Evolutionary conservation across 2,329 filamentous ascomycete genomes (phyloP), one percentile per base, ranked within the genome.

Genomic region (Macrophomina pseudophaseolina): DNA sequence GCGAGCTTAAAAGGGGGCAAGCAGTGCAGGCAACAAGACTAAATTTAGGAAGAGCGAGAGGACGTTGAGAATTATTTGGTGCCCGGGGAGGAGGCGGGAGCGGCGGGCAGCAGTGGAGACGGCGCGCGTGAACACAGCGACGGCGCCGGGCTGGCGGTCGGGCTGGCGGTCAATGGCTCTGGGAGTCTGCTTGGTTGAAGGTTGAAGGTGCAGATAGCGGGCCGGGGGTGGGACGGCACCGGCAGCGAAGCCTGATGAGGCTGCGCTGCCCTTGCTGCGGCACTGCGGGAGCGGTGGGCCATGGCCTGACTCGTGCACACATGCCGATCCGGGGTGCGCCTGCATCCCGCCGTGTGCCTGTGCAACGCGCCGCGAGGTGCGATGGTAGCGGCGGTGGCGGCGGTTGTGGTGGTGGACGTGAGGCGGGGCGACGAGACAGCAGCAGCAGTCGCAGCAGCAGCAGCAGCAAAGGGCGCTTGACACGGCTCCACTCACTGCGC

Each of bases 251-350:
- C 8, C 14, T 30, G 12, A 30, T 23, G 49, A 32, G 23, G 23
- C 28, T 33, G 48, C 23, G 18, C 48, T 30, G 48, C 48, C 48
- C 48, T 51, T 51, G 49, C 49, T 33, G 49, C 49, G 49, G 49
- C 49, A 33, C 49, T 40, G 53, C n/a, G 23, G 52, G 30, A 33
- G 52, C 35, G 44, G 51, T 18, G 33, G 28, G 28, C 49, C 14
- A 4, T 30, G 7, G 49, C 16, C 28, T 60, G 56, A 60, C 56
- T 60, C 56, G 56, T 60, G 56, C 56, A 23, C 23, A 12, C 23
- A 35, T 30, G 42, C 18, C 40, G 56, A 60, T 60, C 56, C 56
- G 56, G 56, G 56, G 56, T 48, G 54, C 54, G 54, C 23, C 9
- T 40, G 38, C 12, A 8, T 35, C 16, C 33, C 32, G n/a, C 52